These are phyloP conservation scores for Amanita brunnescens DNA, from an alignment of 768 basidiomycete species.

Conservation along the genomic window DNA sequence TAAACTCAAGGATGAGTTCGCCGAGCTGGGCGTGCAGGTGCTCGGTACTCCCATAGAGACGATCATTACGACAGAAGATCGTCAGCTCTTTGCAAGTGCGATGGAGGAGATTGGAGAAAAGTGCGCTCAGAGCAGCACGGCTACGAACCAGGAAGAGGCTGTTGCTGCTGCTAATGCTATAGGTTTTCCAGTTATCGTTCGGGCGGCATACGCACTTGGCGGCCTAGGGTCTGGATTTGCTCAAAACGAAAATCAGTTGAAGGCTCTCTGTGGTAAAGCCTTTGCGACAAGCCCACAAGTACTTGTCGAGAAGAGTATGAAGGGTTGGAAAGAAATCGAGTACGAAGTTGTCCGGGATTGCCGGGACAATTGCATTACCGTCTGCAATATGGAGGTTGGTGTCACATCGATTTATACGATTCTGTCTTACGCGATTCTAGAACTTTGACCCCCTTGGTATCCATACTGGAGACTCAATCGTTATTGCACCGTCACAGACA, in stretches of 20 bases:
- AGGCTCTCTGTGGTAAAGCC: constrained; percentile 84
- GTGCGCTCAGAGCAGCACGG: constrained; percentile 84
- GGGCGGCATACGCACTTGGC: constrained; percentile 94
- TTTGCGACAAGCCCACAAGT: constrained; percentile 98
- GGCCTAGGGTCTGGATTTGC: constrained; percentile 96
- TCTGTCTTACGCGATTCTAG: constrained; percentile 31
- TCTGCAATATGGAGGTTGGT: constrained; percentile 99
- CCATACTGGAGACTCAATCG: constrained; percentile 98
- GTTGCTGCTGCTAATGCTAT: constrained; percentile 73
- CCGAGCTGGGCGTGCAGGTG: constrained; percentile 79
- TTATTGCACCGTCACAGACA: constrained; percentile 95
- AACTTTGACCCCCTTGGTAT: constrained; percentile 99
- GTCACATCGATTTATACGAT: constrained; percentile 4
- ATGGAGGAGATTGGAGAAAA: constrained; percentile 96
- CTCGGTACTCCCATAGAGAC: constrained; percentile 96
- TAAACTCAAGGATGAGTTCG: constrained; percentile 96
- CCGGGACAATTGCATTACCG: constrained; percentile 96
- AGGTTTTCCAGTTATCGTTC: constrained; percentile 92
- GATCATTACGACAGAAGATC: constrained; percentile 94
- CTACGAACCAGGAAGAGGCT: constrained; percentile 82
- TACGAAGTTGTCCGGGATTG: constrained; percentile 99
- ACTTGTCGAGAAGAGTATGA: constrained; percentile 99
- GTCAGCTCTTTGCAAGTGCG: constrained; percentile 86
- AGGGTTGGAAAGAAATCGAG: constrained; percentile 99
- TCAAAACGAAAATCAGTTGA: constrained; percentile 85